Evolutionary conservation across 495 filamentous ascomycete species (phyloP), one percentile per base, ranked within the genome.

Genomic region (Talaromyces ruber): DNA sequence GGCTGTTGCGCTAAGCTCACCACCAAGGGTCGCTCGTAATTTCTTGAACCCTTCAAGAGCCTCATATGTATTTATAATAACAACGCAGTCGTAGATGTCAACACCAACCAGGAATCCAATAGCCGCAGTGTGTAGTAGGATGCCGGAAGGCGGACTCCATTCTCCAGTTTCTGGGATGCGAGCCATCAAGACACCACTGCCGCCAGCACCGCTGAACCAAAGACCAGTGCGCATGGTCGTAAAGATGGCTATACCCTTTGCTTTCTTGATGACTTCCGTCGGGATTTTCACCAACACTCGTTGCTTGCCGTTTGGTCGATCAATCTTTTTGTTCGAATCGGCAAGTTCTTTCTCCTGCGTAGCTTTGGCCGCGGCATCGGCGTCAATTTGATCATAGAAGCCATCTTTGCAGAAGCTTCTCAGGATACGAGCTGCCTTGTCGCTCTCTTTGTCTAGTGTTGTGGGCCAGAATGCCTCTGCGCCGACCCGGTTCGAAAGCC

Each of bases 171-270:
- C 86, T 26, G 77, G 73, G 67, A 87, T 87, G 30, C 92, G 83
- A 21, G 82, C 92, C 56, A 95, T 79, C 53, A 97, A 79, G 24
- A 97, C 80, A 52, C 92, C 92, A 65, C 89, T 91, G 11, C 89
- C 89, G 29, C 92, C 91, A 6, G 92, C 92, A 30, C 92, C 92
- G 59, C 90, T 91, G 39, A 93, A 78, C 92, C 92, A 97, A 18
- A 97, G 81, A 34, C 92, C 92, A 18, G 91, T 91, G 57, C 92
- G 87, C 90, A 97, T 93, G 22, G 90, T 93, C 0, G 92, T 95
- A 76, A 97, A 97, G 64, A 97, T 87, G 26, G 90, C 91, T 37
- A 97, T 74, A 12, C 91, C 92, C 67, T 93, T 90, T 11, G 92
- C 92, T 73, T 89, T 86, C 67, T 87, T 82, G 60, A 97, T 88